phyloP scores from a whole-genome alignment of 805 yeast species.

The Kuraishia borneana region DNA sequence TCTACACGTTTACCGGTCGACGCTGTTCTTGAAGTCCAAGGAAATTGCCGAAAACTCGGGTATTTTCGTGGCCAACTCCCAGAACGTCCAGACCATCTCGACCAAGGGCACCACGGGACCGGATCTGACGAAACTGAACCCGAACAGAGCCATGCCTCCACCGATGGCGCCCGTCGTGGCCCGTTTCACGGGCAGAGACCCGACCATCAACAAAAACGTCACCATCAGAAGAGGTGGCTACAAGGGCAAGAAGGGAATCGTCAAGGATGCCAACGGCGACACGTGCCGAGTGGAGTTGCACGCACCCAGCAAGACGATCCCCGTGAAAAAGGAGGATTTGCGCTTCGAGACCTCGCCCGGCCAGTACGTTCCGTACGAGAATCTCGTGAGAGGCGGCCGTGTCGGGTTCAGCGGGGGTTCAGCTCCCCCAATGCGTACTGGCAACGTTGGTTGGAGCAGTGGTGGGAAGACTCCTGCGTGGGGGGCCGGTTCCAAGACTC shows the following conservation, averaged over 20 bases:
- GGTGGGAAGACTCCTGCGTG: conserved; percentile 18
- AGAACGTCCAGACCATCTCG: conserved; percentile 72
- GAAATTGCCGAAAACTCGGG: conserved; percentile 80
- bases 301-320: conserved; percentile 79
- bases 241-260: conserved; percentile 89
- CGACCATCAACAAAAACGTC: conserved; percentile 73
- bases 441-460: conserved; percentile 12
- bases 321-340: conserved; percentile 70
- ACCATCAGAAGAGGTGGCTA: conserved; percentile 85
- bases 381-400: conserved; percentile 41
- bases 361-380: conserved; percentile 65
- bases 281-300: conserved; percentile 90
- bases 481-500: conserved; percentile 16
- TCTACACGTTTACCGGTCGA: conserved; percentile 73
- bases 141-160: conserved; percentile 46
- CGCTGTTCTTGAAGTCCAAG: conserved; percentile 71
- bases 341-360: conserved; percentile 61
- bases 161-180: conserved; percentile 39
- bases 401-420: conserved; percentile 10
- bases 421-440: conserved; percentile 12
- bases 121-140: conserved; percentile 82
- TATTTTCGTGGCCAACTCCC: conserved; percentile 71
- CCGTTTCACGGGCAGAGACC: conserved; percentile 64
- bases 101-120: conserved; percentile 58
- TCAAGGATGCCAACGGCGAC: conserved; percentile 87